Conservation (phyloP, 306 rosid species). For the Prunus mongolica region DNA sequence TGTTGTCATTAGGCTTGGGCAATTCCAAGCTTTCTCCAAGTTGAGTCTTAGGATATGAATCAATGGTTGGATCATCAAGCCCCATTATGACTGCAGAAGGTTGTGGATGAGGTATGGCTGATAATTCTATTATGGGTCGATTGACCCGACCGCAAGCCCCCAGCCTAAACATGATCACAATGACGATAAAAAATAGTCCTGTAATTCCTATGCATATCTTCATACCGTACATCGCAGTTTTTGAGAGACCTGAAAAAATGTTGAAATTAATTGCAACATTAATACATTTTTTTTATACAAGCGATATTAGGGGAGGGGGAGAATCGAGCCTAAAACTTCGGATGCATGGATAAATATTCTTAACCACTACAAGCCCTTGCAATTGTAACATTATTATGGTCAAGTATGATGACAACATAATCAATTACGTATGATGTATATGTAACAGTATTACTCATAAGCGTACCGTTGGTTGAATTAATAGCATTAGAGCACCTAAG, state of each 20-base stretch:
- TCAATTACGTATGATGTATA: no score
- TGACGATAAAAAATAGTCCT: background rate
- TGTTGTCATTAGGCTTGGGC: slow-evolving; percentile 24
- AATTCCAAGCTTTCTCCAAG: slow-evolving; percentile 36
- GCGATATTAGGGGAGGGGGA: no score
- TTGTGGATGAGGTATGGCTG: slow-evolving; percentile 11
- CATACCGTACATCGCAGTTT: background rate
- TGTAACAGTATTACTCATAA: no score
- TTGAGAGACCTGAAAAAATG: background rate
- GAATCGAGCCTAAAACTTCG: no score
- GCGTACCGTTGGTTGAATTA: no score
- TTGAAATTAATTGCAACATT: no score
- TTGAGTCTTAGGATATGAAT: slow-evolving; percentile 36
- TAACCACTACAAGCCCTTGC: no score
- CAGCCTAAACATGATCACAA: background rate
- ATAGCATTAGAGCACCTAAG: background rate
- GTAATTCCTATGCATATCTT: background rate
- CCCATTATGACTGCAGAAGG: slow-evolving; percentile 24
- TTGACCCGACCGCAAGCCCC: background rate
- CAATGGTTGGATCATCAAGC: slow-evolving; percentile 41
- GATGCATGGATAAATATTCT: no score
- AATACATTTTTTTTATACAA: no score
- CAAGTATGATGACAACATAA: no score
- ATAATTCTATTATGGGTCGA: background rate
- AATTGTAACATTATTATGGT: no score